These are phyloP conservation scores for Coniochaeta pulveracea DNA, from an alignment of 2,329 filamentous ascomycete genomes.

Conservation along the genomic window DNA sequence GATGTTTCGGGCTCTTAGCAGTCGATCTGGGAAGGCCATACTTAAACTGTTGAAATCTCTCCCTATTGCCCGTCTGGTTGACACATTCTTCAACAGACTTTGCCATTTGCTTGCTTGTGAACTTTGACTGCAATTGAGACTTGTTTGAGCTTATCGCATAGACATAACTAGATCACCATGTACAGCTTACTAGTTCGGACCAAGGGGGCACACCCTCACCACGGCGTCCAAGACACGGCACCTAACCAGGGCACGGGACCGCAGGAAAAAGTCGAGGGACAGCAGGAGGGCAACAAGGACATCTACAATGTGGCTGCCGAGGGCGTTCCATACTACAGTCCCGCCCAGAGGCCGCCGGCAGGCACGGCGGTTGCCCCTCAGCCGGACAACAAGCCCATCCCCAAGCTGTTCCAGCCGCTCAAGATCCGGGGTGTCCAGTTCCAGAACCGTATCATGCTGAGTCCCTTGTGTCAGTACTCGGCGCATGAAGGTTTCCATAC, in stretches of 20 bases:
- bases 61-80: background rate
- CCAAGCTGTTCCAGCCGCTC: constrained; percentile 36
- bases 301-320: constrained; percentile 17
- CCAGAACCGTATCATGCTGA: constrained; percentile 33
- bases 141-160: background rate
- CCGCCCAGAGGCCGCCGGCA: constrained; percentile 29
- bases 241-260: constrained; percentile 2
- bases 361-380: constrained; percentile 32
- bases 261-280: too few species aligned
- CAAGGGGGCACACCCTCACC: constrained; percentile 1
- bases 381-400: constrained; percentile 23
- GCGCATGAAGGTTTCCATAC: constrained; percentile 48
- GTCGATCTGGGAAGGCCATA: too few species aligned
- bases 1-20: too few species aligned
- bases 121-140: background rate
- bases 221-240: background rate
- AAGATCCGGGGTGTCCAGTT: constrained; percentile 31
- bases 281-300: background rate
- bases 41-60: background rate
- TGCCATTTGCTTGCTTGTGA: background rate
- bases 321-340: constrained; percentile 33
- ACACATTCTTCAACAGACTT: background rate
- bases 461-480: constrained; percentile 36
- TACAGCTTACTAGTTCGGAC: constrained; percentile 2
- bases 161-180: background rate